Conservation (phyloP, 1,139 yeast genomes). For the Blastobotrys ciferrii region DNA sequence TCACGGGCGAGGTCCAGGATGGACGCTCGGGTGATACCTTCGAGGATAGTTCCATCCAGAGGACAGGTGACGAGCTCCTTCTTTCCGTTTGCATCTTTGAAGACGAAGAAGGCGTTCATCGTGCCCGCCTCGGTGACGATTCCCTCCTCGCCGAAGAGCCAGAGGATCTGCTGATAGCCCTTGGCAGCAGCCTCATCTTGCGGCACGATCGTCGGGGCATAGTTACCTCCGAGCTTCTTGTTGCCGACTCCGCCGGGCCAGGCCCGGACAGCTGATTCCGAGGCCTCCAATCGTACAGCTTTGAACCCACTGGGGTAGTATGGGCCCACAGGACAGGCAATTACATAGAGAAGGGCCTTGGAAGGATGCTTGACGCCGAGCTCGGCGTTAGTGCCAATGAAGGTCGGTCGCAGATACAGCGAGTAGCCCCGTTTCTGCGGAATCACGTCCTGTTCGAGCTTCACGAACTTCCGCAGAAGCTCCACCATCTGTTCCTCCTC, state of each 20-base stretch:
- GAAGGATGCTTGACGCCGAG: constrained; percentile 83
- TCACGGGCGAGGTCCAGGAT: constrained; percentile 72
- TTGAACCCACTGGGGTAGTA: constrained; percentile 85
- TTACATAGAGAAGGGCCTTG: constrained; percentile 76
- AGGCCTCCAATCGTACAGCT: constrained; percentile 90
- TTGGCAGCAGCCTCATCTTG: constrained; percentile 81
- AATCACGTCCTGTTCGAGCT: constrained; percentile 70
- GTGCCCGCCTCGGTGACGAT: constrained; percentile 95
- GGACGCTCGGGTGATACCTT: constrained; percentile 96
- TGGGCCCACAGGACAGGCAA: constrained; percentile 96
- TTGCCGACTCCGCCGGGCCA: constrained; percentile 99
- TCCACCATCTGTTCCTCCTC: constrained; percentile 74
- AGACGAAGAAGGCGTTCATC: constrained; percentile 90
- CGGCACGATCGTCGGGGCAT: constrained; percentile 91
- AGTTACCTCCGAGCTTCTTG: constrained; percentile 94
- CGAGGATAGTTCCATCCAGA: constrained; percentile 91
- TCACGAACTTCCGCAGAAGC: constrained; percentile 69
- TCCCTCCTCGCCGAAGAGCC: constrained; percentile 93
- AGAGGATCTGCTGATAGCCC: constrained; percentile 92
- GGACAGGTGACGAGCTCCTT: constrained; percentile 96
- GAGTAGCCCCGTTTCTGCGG: constrained; percentile 88
- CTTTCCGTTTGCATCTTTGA: constrained; percentile 67
- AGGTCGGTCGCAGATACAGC: constrained; percentile 86
- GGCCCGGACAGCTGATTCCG: constrained; percentile 92
- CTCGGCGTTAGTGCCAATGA: constrained; percentile 86